Percentiles rank a stretch among this genome's conserved stretches.
phyloP scores from a whole-genome alignment of 225 moss, liverwort and hornwort genomes.

The Antitrichia curtipendula region DNA sequence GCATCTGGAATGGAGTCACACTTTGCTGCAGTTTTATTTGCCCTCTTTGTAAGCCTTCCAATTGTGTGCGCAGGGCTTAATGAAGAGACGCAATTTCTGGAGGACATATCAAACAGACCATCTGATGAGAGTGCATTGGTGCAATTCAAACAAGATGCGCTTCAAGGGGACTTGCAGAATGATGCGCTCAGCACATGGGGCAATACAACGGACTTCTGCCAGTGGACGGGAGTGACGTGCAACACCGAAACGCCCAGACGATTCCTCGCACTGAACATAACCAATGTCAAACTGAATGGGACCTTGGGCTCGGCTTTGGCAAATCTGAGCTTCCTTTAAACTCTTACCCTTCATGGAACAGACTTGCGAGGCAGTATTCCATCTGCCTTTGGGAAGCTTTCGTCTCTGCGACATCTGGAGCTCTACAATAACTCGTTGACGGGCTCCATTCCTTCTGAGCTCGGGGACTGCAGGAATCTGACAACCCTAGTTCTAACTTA shows the following conservation, averaged over 20 bases:
- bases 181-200: neutral
- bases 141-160: conserved; percentile 10
- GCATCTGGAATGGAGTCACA: neutral
- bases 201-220: neutral
- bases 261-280: conserved; percentile 1
- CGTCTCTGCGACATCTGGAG: neutral
- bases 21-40: neutral
- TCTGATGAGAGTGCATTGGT: neutral
- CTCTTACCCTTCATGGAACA: neutral
- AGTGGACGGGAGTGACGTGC: conserved; percentile 18
- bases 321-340: neutral
- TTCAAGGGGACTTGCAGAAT: neutral
- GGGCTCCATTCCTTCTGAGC: neutral
- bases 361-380: neutral
- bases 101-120: neutral
- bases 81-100: neutral
- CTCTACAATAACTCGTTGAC: conserved; percentile 6
- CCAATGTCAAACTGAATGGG: neutral
- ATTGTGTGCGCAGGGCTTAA: neutral
- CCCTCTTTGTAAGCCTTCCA: neutral
- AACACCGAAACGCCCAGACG: neutral
- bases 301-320: neutral
- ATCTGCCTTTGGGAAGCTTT: neutral
- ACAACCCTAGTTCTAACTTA: neutral
- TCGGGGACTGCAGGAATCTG: neutral